These are phyloP conservation scores for Nemania sp. DNA, from an alignment of 2,329 filamentous ascomycete genomes.

Conservation along the genomic window DNA sequence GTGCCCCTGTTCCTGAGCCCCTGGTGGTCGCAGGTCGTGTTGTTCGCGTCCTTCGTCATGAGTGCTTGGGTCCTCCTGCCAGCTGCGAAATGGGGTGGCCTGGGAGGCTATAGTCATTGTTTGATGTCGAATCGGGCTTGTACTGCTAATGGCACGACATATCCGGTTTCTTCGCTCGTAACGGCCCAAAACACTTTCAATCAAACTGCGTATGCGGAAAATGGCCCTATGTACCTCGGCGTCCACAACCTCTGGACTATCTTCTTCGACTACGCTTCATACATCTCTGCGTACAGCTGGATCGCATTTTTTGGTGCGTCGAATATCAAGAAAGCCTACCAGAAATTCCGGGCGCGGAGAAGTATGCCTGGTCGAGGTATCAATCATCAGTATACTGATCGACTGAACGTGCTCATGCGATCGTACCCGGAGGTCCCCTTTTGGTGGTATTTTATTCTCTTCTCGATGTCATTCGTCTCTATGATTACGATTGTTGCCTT, in stretches of 20 bases:
- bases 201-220: constrained; percentile 49
- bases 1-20: constrained; percentile 54
- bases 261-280: constrained; percentile 64
- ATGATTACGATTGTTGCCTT: constrained; percentile 55
- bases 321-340: constrained; percentile 50
- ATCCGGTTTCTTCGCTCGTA: constrained; percentile 48
- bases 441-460: constrained; percentile 60
- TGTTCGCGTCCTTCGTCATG: constrained; percentile 57
- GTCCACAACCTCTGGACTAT: constrained; percentile 60
- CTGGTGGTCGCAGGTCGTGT: constrained; percentile 61
- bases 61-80: constrained; percentile 63
- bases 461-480: constrained; percentile 49
- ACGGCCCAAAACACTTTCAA: constrained; percentile 53
- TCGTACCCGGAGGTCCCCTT: constrained; percentile 60
- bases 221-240: constrained; percentile 61
- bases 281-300: constrained; percentile 62
- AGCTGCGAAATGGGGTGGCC: constrained; percentile 59
- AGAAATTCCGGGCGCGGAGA: constrained; percentile 47
- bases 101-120: constrained; percentile 54
- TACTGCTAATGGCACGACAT: constrained; percentile 50
- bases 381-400: constrained; percentile 60
- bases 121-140: constrained; percentile 63
- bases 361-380: constrained; percentile 42
- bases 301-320: constrained; percentile 58
- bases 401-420: constrained; percentile 61